phyloP scores from a whole-genome alignment of 202 grass and related monocot species.

The Musa balbisiana region DNA sequence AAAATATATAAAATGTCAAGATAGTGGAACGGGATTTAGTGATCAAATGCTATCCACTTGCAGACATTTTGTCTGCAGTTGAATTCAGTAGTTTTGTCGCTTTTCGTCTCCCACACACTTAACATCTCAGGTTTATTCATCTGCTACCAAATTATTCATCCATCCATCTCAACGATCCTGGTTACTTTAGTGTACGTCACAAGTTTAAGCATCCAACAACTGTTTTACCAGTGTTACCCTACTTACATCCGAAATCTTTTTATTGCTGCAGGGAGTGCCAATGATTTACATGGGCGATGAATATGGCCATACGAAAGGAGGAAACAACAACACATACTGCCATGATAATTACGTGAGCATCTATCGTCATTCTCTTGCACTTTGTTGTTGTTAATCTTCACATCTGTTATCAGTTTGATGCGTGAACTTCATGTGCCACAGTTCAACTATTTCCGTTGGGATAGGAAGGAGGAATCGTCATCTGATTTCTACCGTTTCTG shows the following conservation, averaged over 20 bases:
- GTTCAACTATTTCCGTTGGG: constrained; percentile 94
- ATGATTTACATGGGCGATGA: constrained; percentile 98
- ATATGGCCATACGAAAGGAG: constrained; percentile 96
- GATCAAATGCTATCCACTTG: too few species aligned
- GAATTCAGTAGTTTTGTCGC: too few species aligned
- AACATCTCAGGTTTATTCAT: too few species aligned
- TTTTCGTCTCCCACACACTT: too few species aligned
- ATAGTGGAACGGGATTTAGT: too few species aligned
- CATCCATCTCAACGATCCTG: too few species aligned
- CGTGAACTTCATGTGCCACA: constrained; percentile 15
- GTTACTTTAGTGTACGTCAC: too few species aligned
- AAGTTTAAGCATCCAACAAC: too few species aligned
- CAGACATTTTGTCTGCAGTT: too few species aligned
- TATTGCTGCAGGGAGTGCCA: constrained; percentile 66
- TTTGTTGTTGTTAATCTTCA: constrained; percentile 5
- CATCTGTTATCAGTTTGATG: background rate
- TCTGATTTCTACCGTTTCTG: constrained; percentile 67
- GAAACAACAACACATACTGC: constrained; percentile 98
- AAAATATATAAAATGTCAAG: too few species aligned
- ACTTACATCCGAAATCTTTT: constrained; percentile 4
- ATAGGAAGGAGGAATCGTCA: constrained; percentile 59
- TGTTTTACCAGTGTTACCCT: background rate
- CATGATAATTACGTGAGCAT: constrained; percentile 71
- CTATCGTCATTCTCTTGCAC: background rate
- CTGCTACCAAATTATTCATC: too few species aligned